phyloP scores from a whole-genome alignment of 202 grass and related monocot species.

The Alloteropsis angusta region DNA sequence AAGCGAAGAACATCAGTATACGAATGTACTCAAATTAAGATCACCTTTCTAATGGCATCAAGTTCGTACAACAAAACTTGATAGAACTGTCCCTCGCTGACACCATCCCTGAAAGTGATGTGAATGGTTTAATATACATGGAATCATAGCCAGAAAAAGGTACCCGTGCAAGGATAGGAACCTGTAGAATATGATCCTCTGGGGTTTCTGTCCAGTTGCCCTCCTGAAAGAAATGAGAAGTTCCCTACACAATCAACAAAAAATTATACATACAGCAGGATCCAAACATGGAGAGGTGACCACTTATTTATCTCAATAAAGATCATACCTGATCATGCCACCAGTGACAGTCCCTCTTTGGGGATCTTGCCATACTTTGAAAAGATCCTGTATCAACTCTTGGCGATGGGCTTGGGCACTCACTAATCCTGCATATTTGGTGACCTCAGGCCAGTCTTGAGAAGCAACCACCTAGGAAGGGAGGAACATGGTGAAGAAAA shows the following conservation, averaged over 20 bases:
- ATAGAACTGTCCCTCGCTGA: slow-evolving; percentile 93
- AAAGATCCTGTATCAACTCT: slow-evolving; percentile 95
- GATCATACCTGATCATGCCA: slow-evolving; percentile 87
- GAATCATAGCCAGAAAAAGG: background rate
- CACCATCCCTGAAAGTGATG: slow-evolving; percentile 68
- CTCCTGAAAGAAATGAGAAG: slow-evolving; percentile 89
- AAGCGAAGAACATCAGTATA: background rate
- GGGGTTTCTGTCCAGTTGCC: slow-evolving; percentile 79
- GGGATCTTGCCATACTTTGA: slow-evolving; percentile 85
- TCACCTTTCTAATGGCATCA: slow-evolving; percentile 92
- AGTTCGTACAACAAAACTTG: slow-evolving; percentile 93
- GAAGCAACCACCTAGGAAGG: slow-evolving; percentile 83
- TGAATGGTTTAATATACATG: background rate
- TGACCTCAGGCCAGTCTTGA: slow-evolving; percentile 98
- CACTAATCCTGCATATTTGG: slow-evolving; percentile 96
- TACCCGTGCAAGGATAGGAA: slow-evolving; percentile 1
- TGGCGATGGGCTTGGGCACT: slow-evolving; percentile 93
- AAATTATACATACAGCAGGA: background rate
- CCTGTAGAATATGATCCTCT: slow-evolving; percentile 37
- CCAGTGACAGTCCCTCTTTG: slow-evolving; percentile 68
- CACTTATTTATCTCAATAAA: background rate
- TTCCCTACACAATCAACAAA: slow-evolving; percentile 54
- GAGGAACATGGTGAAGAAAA: background rate
- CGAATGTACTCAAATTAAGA: background rate
- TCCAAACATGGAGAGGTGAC: slow-evolving; percentile 1